Conservation (phyloP, 345 rosid genomes). For the Salix suchowensis region DNA sequence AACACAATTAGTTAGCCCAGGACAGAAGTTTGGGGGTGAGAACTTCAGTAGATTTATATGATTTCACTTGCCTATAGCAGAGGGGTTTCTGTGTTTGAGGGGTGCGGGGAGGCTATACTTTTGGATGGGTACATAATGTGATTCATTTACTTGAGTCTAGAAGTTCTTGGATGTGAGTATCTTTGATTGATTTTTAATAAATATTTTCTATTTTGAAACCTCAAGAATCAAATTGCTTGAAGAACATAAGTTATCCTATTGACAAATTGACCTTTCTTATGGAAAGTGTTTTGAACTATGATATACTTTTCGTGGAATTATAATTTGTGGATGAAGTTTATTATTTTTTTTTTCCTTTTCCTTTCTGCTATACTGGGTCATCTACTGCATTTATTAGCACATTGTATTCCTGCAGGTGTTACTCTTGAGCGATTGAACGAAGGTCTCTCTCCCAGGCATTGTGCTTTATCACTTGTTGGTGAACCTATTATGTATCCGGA, state of each 20-base stretch:
- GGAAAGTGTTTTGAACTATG: too few relatives aligned
- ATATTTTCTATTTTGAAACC: too few relatives aligned
- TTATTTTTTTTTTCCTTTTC: background rate
- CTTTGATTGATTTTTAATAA: too few relatives aligned
- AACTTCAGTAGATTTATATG: background rate
- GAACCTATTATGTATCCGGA: constrained; percentile 98
- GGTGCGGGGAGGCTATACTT: too few relatives aligned
- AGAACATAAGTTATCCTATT: too few relatives aligned
- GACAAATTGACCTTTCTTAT: too few relatives aligned
- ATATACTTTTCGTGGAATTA: too few relatives aligned
- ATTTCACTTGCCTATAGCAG: background rate
- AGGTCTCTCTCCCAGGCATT: constrained; percentile 87
- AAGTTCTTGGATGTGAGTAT: too few relatives aligned
- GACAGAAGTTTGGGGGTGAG: background rate
- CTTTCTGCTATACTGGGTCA: background rate
- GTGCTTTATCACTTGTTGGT: constrained; percentile 97
- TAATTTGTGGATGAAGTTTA: background rate
- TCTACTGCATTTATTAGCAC: constrained; percentile 6
- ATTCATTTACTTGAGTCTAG: too few relatives aligned
- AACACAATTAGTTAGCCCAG: background rate
- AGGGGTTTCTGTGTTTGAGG: too few relatives aligned
- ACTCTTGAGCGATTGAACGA: constrained; percentile 68
- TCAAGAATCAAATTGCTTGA: too few relatives aligned
- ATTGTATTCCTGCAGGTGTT: constrained; percentile 53
- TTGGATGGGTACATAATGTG: too few relatives aligned